A percentile compares a stretch with the other conserved stretches of the same genome.
phyloP scores from a whole-genome alignment of 148 eudicot genomes.

The Limonium bicolor region DNA sequence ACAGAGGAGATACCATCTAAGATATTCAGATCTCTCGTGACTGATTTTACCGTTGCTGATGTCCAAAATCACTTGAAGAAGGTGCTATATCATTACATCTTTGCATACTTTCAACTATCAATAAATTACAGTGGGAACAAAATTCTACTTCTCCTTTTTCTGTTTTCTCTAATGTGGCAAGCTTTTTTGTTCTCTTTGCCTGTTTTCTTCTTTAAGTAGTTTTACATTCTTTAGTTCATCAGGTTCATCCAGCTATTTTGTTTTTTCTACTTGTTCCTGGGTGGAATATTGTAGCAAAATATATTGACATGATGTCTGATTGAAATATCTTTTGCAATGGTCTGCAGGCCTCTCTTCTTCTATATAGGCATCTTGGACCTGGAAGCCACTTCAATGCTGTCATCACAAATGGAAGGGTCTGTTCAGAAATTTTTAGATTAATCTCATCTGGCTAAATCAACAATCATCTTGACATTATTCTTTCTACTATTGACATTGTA shows the following conservation, averaged over 20 bases:
- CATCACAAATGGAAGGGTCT: slow-evolving; percentile 95
- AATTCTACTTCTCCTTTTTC: no score
- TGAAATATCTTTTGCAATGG: neutral
- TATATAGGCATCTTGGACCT: slow-evolving; percentile 49
- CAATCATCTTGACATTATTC: no score
- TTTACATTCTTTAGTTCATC: no score
- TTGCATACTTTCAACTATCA: no score
- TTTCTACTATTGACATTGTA: neutral
- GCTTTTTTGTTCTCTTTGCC: no score
- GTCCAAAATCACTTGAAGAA: slow-evolving; percentile 41
- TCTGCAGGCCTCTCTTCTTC: slow-evolving; percentile 55
- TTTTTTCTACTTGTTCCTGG: no score
- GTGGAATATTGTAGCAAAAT: no score
- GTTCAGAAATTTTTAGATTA: slow-evolving; percentile 12
- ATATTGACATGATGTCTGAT: neutral
- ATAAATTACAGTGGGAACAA: no score
- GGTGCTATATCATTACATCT: slow-evolving; percentile 45
- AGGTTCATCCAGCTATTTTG: no score
- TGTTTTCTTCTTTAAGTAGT: no score
- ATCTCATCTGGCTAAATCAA: no score
- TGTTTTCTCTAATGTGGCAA: no score
- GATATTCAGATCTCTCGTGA: slow-evolving; percentile 28
- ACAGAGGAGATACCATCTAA: slow-evolving; percentile 43
- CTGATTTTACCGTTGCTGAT: slow-evolving; percentile 34
- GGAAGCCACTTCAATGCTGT: slow-evolving; percentile 57